Percentiles rank a stretch among this genome's conserved stretches.
phyloP scores from a whole-genome alignment of 1,284 basidiomycete genomes.

The Anthracocystis walkeri region DNA sequence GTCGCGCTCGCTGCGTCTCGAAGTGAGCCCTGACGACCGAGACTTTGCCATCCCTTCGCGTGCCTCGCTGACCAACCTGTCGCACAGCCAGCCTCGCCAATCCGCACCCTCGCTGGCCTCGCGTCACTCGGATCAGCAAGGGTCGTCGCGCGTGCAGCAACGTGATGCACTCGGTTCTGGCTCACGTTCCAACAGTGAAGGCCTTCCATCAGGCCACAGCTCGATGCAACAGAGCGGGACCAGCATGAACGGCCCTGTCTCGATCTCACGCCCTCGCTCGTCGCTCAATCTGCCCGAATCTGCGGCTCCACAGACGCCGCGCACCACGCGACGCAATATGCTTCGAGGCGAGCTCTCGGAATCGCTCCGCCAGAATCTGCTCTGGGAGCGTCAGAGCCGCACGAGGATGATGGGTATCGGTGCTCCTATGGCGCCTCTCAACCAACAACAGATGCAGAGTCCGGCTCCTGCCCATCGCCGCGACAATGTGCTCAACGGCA shows the following conservation, averaged over 20 bases:
- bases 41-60: slow-evolving; percentile 52
- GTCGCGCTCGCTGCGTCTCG: slow-evolving; percentile 49
- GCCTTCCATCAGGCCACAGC: slow-evolving; percentile 25
- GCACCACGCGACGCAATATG: slow-evolving; percentile 86
- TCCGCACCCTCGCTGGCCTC: slow-evolving; percentile 42
- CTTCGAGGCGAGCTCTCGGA: slow-evolving; percentile 86
- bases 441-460: slow-evolving; percentile 22
- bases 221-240: slow-evolving; percentile 15
- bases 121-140: slow-evolving; percentile 45
- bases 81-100: slow-evolving; percentile 28
- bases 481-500: slow-evolving; percentile 57
- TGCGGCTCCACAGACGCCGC: slow-evolving; percentile 81
- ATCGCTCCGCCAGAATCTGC: slow-evolving; percentile 81
- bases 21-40: slow-evolving; percentile 49
- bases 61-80: slow-evolving; percentile 29
- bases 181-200: slow-evolving; percentile 54
- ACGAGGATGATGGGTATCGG: slow-evolving; percentile 66
- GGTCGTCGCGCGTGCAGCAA: slow-evolving; percentile 14
- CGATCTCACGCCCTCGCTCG: slow-evolving; percentile 44
- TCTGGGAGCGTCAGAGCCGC: slow-evolving; percentile 79
- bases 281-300: slow-evolving; percentile 47
- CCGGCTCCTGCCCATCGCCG: slow-evolving; percentile 17
- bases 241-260: slow-evolving; percentile 33
- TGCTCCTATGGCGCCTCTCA: slow-evolving; percentile 31
- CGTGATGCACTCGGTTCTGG: slow-evolving; percentile 36